Conservation (phyloP, 1,284 basidiomycete species). For the Erythrobasidium hasegawianum region DNA sequence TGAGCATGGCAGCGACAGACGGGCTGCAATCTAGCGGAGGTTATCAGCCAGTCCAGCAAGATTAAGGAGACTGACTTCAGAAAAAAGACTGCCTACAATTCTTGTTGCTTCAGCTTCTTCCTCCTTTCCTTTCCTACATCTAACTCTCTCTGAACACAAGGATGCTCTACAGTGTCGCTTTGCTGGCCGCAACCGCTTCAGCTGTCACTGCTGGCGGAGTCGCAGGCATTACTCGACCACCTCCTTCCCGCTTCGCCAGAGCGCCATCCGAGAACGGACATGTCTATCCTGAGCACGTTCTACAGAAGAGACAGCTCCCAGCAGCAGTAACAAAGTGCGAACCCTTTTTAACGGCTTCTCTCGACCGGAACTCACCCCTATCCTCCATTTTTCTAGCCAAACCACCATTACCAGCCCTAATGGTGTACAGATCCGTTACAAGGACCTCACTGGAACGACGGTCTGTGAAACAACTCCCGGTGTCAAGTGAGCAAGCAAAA, state of each 20-base stretch:
- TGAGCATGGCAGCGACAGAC: too few species aligned
- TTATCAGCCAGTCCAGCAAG: too few species aligned
- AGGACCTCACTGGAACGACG: slow-evolving; percentile 10
- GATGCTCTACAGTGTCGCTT: not conserved
- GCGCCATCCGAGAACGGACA: slow-evolving; percentile 17
- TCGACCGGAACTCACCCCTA: not conserved
- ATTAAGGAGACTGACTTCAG: too few species aligned
- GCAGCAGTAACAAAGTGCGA: slow-evolving; percentile 17
- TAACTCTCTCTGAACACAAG: not conserved
- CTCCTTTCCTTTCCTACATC: not conserved
- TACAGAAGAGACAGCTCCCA: slow-evolving; percentile 27
- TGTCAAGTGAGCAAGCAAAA: not conserved
- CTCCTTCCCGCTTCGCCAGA: slow-evolving; percentile 12
- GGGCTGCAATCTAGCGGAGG: too few species aligned
- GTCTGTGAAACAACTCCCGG: slow-evolving; percentile 30
- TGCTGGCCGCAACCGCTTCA: not conserved
- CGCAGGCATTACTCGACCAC: not conserved
- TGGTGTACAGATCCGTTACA: slow-evolving; percentile 15
- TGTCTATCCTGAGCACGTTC: slow-evolving; percentile 31
- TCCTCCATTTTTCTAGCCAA: slow-evolving; percentile 11
- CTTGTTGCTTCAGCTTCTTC: too few species aligned
- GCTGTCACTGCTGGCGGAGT: not conserved
- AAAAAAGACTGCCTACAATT: too few species aligned
- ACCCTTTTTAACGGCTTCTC: not conserved
- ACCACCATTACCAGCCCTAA: slow-evolving; percentile 9